Evolutionary conservation across 2,329 filamentous ascomycete species (phyloP).

Genomic region (Beauveria caledonica): DNA sequence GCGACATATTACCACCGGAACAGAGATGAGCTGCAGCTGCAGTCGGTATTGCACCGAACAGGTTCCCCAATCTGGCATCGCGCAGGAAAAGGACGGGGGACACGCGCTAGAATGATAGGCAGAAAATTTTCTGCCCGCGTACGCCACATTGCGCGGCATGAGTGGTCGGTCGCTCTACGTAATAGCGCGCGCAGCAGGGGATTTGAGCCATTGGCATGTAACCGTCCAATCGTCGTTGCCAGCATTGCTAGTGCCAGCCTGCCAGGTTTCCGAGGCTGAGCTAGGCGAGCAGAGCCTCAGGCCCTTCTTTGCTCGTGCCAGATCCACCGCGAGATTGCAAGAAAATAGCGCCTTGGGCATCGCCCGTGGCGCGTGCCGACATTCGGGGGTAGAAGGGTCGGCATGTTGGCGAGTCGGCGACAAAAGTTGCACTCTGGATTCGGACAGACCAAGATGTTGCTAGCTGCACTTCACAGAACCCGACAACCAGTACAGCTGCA

Average conservation of each 20-base stretch:
- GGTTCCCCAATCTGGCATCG: background rate
- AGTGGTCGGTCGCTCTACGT: background rate
- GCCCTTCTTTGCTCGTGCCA: conserved; percentile 1
- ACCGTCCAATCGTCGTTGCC: background rate
- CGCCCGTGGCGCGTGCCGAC: background rate
- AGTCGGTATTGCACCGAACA: background rate
- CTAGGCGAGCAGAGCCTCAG: conserved; percentile 10
- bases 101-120: conserved; percentile 10
- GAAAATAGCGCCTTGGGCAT: conserved; percentile 1
- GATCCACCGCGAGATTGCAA: conserved; percentile 9
- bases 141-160: no score
- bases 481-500: background rate
- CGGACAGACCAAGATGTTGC: background rate
- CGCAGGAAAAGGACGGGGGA: background rate
- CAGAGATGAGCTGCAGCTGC: background rate
- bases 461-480: background rate
- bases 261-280: background rate
- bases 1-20: background rate
- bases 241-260: background rate
- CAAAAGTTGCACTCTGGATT: background rate
- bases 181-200: background rate
- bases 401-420: background rate
- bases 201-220: conserved; percentile 1
- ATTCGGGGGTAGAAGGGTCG: background rate
- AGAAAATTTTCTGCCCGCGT: conserved; percentile 1